Evolutionary conservation across 192 early-diverging fungal genomes (phyloP).

Genomic region (Paraglomus occultum): DNA sequence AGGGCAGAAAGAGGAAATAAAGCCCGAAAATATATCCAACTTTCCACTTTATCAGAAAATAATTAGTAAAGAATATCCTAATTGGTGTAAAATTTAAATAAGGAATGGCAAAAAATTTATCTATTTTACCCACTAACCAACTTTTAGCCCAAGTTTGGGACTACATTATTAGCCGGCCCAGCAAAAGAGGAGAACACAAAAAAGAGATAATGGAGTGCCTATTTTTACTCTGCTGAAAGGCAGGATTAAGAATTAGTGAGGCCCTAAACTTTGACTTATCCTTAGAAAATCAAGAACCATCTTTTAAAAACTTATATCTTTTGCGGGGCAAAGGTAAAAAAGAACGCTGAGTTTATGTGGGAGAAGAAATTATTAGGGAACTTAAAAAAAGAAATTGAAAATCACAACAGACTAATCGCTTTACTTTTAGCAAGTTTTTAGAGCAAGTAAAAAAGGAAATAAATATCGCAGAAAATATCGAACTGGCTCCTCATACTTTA

Average conservation of each 20-base stretch:
- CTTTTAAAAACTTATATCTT: background rate
- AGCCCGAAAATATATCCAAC: no score
- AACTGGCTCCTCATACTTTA: slow-evolving; percentile 7
- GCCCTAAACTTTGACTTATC: slow-evolving; percentile 1
- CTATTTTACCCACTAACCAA: slow-evolving; percentile 4
- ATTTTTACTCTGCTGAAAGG: background rate
- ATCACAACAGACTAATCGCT: background rate
- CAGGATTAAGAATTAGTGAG: background rate
- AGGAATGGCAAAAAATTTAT: background rate
- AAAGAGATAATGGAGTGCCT: background rate
- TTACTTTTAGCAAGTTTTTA: slow-evolving; percentile 6
- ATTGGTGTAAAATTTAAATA: no score
- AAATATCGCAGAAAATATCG: background rate
- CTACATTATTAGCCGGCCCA: background rate
- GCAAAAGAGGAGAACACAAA: slow-evolving; percentile 1
- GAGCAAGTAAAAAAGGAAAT: slow-evolving; percentile 5
- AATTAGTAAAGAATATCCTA: no score
- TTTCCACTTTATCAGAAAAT: no score
- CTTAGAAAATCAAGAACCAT: background rate
- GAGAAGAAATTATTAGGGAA: background rate
- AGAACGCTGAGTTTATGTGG: background rate
- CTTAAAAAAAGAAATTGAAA: slow-evolving; percentile 14
- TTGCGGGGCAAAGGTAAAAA: background rate
- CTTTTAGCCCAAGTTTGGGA: slow-evolving; percentile 2
- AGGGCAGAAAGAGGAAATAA: no score